phyloP scores from a whole-genome alignment of 352 stramenopile species.

The Phytophthora multivora region DNA sequence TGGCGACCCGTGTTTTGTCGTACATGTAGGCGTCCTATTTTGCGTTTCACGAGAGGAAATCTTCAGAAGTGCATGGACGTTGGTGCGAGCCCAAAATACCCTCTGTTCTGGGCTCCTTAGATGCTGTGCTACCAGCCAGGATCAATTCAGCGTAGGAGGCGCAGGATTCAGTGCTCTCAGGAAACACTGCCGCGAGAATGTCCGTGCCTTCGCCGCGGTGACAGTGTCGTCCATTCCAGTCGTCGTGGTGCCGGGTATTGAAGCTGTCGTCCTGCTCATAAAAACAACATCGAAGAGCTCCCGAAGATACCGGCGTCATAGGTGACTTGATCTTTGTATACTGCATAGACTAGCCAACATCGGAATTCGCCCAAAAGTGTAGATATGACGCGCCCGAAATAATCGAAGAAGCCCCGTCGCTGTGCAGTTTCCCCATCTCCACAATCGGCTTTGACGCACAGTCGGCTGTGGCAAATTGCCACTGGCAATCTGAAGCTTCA shows the following conservation, averaged over 20 bases:
- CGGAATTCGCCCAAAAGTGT: constrained; percentile 16
- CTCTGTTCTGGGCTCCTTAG: constrained; percentile 10
- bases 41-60: constrained; percentile 21
- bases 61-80: constrained; percentile 22
- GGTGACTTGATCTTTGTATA: constrained; percentile 18
- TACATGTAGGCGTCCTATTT: constrained; percentile 9
- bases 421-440: too few species aligned
- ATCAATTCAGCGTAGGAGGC: too few species aligned
- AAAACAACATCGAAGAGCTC: constrained; percentile 10
- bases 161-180: background rate
- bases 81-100: constrained; percentile 25
- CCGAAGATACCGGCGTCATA: constrained; percentile 5
- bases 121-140: background rate
- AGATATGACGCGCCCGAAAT: constrained; percentile 21
- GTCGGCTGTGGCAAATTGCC: background rate
- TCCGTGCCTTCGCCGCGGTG: too few species aligned
- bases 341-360: constrained; percentile 1
- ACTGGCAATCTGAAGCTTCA: too few species aligned
- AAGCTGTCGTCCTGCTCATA: constrained; percentile 20
- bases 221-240: background rate
- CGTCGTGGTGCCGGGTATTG: constrained; percentile 11
- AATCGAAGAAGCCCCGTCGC: constrained; percentile 1
- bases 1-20: too few species aligned
- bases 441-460: background rate
- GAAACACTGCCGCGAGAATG: too few species aligned